Evolutionary conservation across 805 yeast species (phyloP).

Genomic region (Saccharomyces cerevisiae): DNA sequence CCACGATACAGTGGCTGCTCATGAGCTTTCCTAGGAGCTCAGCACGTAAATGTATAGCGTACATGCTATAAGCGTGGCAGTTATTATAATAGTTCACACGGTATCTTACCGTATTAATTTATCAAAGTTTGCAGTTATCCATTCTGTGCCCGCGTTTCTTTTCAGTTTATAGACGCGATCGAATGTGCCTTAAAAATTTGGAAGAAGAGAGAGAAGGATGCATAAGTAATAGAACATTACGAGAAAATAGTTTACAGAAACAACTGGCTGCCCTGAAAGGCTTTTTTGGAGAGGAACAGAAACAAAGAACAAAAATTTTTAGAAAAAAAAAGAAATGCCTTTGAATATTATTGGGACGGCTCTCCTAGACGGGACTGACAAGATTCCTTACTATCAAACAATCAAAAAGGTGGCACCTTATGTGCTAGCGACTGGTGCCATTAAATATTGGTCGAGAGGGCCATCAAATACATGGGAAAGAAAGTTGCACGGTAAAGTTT

Average conservation of each 20-base stretch:
- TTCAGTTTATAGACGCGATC: conserved; percentile 6
- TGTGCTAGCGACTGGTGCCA: conserved; percentile 35
- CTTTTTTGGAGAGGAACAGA: neutral
- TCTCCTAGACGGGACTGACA: conserved; percentile 61
- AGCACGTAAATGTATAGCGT: neutral
- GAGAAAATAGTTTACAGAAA: neutral
- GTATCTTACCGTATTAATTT: neutral
- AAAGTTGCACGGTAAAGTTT: conserved; percentile 84
- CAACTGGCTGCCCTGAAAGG: neutral
- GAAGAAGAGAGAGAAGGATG: neutral
- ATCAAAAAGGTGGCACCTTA: conserved; percentile 53
- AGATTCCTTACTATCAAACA: conserved; percentile 65
- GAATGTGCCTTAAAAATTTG: conserved; percentile 10
- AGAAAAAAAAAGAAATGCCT: conserved; percentile 54
- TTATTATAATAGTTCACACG: neutral
- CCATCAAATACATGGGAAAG: conserved; percentile 83
- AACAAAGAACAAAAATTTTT: neutral
- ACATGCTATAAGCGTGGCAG: too few relatives aligned
- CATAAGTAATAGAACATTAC: neutral
- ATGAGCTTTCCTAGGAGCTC: neutral
- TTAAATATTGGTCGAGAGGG: conserved; percentile 76
- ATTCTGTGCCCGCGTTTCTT: conserved; percentile 2
- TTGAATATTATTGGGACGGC: conserved; percentile 68
- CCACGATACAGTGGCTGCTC: neutral
- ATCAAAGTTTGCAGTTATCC: neutral